Percentiles rank a stretch among this genome's conserved stretches.
Evolutionary conservation across 2,329 filamentous ascomycete species (phyloP).

Genomic region (Aspergillus arachidicola): DNA sequence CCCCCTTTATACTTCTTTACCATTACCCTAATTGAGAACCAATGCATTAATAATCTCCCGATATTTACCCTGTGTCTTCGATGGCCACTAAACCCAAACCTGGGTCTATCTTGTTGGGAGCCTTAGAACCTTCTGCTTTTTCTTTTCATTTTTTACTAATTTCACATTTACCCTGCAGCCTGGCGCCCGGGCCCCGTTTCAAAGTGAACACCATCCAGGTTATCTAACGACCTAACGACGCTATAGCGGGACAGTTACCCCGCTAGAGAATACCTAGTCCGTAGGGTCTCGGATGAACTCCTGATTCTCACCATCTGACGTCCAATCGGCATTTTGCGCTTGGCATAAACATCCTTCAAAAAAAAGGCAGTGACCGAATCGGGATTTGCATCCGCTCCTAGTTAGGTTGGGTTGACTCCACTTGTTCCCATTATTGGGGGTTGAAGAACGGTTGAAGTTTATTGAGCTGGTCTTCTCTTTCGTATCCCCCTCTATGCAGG

Average conservation of each 20-base stretch:
- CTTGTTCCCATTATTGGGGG: not conserved
- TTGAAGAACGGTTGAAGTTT: not conserved
- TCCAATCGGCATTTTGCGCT: slow-evolving; percentile 1
- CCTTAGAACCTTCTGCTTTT: not conserved
- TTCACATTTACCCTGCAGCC: not conserved
- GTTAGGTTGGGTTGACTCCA: not conserved
- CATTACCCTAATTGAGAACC: not conserved
- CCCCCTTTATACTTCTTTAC: not conserved
- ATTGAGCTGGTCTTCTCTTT: not conserved
- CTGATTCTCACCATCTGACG: not conserved
- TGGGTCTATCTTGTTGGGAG: not conserved
- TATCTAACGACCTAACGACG: not conserved
- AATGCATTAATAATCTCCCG: not conserved
- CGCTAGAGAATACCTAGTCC: not conserved
- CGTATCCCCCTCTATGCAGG: too few relatives aligned
- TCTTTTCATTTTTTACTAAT: not conserved
- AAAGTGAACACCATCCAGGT: not conserved
- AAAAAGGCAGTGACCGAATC: not conserved
- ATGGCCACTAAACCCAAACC: not conserved
- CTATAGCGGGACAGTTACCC: not conserved
- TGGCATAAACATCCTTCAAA: not conserved
- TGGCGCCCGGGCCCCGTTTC: not conserved
- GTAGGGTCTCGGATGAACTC: not conserved
- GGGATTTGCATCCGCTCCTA: not conserved
- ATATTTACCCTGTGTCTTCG: not conserved